phyloP scores from a whole-genome alignment of 371 early-diverging fungal species.

The Rhizopus arrhizus region DNA sequence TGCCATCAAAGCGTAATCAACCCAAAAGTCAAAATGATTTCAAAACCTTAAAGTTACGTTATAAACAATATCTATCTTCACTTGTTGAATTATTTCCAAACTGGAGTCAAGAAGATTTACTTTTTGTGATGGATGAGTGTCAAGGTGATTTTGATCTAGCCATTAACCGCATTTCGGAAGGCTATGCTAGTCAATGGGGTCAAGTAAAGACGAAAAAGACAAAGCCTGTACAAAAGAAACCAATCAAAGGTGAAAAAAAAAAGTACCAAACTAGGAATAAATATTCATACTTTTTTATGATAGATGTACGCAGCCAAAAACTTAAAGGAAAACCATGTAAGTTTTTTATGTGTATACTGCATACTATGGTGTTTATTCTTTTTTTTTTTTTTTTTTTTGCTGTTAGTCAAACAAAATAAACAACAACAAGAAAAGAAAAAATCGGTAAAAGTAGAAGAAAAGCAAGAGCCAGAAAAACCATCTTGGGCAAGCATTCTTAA shows the following conservation, averaged over 20 bases:
- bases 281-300: not conserved
- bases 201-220: slow-evolving; percentile 31
- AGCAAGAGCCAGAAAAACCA: slow-evolving; percentile 17
- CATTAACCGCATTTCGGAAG: slow-evolving; percentile 31
- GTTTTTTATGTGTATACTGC: not conserved
- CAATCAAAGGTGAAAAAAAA: not conserved
- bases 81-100: slow-evolving; percentile 30
- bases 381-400: slow-evolving; percentile 1
- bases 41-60: slow-evolving; percentile 19
- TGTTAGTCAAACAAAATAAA: not conserved
- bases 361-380: not conserved
- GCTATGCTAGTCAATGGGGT: slow-evolving; percentile 32
- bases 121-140: slow-evolving; percentile 35
- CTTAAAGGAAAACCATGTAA: not conserved
- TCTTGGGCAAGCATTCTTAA: slow-evolving; percentile 33
- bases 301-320: not conserved
- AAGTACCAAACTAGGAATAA: not conserved
- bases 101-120: slow-evolving; percentile 30
- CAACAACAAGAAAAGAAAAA: slow-evolving; percentile 3
- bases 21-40: slow-evolving; percentile 19
- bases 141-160: slow-evolving; percentile 31
- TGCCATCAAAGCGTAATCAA: slow-evolving; percentile 11
- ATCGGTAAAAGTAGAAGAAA: not conserved
- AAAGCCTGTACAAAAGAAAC: slow-evolving; percentile 14
- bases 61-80: slow-evolving; percentile 16